Base-by-base conservation (phyloP, 2,329 filamentous ascomycete genomes). In the Colletotrichum truncatum region DNA sequence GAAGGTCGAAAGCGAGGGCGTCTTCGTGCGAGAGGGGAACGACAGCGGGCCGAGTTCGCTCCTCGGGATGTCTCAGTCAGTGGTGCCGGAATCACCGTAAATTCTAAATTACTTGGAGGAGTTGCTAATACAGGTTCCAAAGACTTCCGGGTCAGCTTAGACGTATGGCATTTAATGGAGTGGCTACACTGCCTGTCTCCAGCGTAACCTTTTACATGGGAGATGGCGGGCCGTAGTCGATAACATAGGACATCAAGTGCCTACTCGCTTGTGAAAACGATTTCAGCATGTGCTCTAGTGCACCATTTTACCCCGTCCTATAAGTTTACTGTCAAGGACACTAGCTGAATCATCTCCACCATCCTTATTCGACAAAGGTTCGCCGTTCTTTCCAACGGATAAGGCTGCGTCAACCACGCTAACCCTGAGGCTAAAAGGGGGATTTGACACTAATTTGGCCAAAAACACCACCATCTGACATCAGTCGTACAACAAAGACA, bases 1-100 rank as follows among this genome's bases (percentile, higher is more conserved):
- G 84, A 76, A 73, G 16, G 78, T 82, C 45, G 78, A 76, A 39
- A 70, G 78, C 2, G 77, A 81, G 5, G 84, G 84, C 1, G 73
- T 84, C n/a, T 81, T 86, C 38, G 77, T 82, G 3, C 69, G 74
- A 23, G 43, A 64, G 4, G 68, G 67, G 36, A 66, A 72, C 3
- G 65, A 72, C 32, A 41, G 38, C 6, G 34, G n/a, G n/a, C 32
- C 48, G 28, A 32, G 64, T 36, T 18, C 54, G 43, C 45, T 64
- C 26, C 32, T 64, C 16, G 64, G 64, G 12, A 54, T 64, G 53
- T 66, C 64, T 59, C 64, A 64, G 64, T 66, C 60, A 66, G 64
- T 66, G 60, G 64, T 10, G 46, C 60, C 16, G 67, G 70, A 14
- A 10, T 61, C 25, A 16, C 25, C 11, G 16, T 52, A 36, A 62